Evolutionary conservation across 2,329 filamentous ascomycete species (phyloP), one percentile per base, ranked within the genome.

Genomic region (Sporothrix sp.): DNA sequence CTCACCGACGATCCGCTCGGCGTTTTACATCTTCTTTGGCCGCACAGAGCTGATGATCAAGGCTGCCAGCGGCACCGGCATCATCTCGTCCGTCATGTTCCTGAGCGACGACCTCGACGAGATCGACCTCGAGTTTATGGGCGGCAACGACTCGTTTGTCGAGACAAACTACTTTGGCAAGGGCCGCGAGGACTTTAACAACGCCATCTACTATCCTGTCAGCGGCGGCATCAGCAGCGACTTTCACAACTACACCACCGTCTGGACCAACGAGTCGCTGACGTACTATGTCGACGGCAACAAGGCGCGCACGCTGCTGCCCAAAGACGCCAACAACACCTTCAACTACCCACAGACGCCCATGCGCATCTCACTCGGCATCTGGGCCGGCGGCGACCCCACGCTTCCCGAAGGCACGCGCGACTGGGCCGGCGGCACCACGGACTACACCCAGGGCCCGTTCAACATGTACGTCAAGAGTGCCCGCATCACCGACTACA

Each of bases 11-110:
- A 77, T 95, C 55, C 77, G 82, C 57, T 82, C 85, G 42, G 80
- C 81, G 59, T 91, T 89, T 65, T 93, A 88, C 70, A 85, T 95
- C 66, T 89, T 94, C 72, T 91, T 85, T 58, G 88, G 88, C 49
- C 79, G 82, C 54, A 81, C 87, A 51, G 87, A 93, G 66, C 75
- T 91, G 52, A 74, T 79, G 58, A 78, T 94, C 71, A 87, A 87
- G 69, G 85, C 85, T 4, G 82, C 89, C 1, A 69, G 72, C 1
- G 89, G 89, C 16, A 70, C 69, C 7, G 89, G 89, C 47, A 82
- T 95, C 56, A 79, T 95, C 59, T 88, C 82, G 61, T 81, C 85
- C 55, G 82, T 94, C 61, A 90, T 95, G 63, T 75, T 91, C 65
- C 75, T 93, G 57, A 91, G 85, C 46, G 84, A 93, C 58, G 83